These are phyloP conservation scores for Leucogyrophana mollusca DNA, from an alignment of 768 basidiomycete genomes.

Conservation along the genomic window DNA sequence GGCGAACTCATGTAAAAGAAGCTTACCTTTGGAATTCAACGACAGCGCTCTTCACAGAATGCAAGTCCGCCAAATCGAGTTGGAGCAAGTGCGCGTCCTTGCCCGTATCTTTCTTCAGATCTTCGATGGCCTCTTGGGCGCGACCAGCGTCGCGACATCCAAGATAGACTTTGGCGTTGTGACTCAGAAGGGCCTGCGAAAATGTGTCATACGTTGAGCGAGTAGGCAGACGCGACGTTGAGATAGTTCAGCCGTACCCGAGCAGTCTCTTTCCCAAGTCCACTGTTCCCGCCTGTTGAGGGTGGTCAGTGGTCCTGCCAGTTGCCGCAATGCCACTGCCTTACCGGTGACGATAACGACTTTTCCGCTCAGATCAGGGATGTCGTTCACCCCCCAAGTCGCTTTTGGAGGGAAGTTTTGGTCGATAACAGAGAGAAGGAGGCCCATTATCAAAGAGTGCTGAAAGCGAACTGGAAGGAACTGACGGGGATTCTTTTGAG, in stretches of 20 bases:
- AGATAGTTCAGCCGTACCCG: conserved; percentile 1
- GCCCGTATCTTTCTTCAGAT: conserved; percentile 44
- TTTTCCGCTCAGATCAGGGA: conserved; percentile 18
- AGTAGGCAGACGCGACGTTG: neutral
- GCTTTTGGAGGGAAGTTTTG: conserved; percentile 16
- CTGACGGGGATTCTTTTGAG: too few relatives aligned
- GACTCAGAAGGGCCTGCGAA: conserved; percentile 7
- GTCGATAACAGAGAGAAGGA: neutral
- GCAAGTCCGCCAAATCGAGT: conserved; percentile 29
- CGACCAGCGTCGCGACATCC: conserved; percentile 26
- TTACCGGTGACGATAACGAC: conserved; percentile 16
- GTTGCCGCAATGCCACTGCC: neutral
- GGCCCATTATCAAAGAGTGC: conserved; percentile 1
- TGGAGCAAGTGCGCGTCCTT: conserved; percentile 19
- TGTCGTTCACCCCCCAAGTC: conserved; percentile 10
- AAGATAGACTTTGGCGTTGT: conserved; percentile 24
- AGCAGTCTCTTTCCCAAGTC: conserved; percentile 18
- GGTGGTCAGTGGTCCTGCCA: neutral
- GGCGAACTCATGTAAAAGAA: conserved; percentile 8
- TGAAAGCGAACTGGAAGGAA: too few relatives aligned
- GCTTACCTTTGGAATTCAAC: conserved; percentile 21
- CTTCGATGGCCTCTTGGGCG: conserved; percentile 45
- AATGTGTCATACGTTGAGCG: neutral
- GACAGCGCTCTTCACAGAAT: conserved; percentile 22
- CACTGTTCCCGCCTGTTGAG: conserved; percentile 18